phyloP scores from a whole-genome alignment of 1,284 basidiomycete genomes.

The Phaffia rhodozyma region DNA sequence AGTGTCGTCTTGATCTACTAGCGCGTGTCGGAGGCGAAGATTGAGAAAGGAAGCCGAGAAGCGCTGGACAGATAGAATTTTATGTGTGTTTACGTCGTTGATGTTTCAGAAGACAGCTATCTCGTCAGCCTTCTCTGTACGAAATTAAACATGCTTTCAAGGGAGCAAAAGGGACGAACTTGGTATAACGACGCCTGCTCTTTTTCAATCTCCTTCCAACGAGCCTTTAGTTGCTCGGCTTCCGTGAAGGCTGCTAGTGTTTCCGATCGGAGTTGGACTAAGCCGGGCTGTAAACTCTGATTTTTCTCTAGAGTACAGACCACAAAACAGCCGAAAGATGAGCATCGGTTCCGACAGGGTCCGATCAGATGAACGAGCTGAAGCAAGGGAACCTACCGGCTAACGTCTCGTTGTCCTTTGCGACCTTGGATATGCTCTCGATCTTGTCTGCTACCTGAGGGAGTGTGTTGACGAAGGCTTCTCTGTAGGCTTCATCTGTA shows the following conservation, averaged over 20 bases:
- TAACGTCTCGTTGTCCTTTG: conserved; percentile 67
- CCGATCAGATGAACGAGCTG: background rate
- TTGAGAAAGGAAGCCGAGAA: conserved; percentile 73
- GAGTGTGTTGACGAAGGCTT: conserved; percentile 70
- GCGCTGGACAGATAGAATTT: conserved; percentile 41
- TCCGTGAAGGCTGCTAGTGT: conserved; percentile 74
- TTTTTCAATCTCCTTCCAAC: conserved; percentile 72
- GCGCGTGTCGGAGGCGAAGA: conserved; percentile 69
- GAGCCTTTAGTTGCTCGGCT: conserved; percentile 60
- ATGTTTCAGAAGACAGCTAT: too few relatives aligned
- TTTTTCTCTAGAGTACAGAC: conserved; percentile 48
- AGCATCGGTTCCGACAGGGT: background rate
- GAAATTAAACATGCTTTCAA: background rate
- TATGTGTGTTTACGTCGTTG: too few relatives aligned
- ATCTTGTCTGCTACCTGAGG: conserved; percentile 59
- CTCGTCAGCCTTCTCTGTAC: background rate
- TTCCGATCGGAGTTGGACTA: conserved; percentile 60
- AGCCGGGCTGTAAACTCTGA: conserved; percentile 54
- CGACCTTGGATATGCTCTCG: conserved; percentile 59
- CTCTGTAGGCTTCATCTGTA: conserved; percentile 66
- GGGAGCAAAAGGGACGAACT: conserved; percentile 38
- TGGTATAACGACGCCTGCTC: conserved; percentile 78
- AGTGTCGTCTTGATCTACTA: conserved; percentile 72
- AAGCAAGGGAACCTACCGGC: conserved; percentile 50
- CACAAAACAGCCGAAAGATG: conserved; percentile 5